Conservation (phyloP, 2,329 filamentous ascomycete species). For the Colletotrichum shisoi region DNA sequence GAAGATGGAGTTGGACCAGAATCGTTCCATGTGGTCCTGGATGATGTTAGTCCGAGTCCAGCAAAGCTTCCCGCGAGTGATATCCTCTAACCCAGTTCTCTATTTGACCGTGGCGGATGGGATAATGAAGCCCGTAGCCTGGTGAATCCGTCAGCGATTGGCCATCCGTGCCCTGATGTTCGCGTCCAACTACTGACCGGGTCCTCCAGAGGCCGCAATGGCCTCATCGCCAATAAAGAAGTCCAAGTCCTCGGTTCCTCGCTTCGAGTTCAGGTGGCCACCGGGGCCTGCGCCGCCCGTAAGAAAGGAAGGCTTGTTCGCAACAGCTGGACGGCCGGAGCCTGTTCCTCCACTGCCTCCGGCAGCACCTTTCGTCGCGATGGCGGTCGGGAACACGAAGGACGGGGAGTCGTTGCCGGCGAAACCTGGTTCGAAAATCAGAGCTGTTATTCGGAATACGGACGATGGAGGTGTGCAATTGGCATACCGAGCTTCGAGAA, state of each 20-base stretch:
- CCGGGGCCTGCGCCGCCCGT: conserved; percentile 85
- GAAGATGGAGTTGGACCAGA: conserved; percentile 99
- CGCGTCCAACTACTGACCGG: conserved; percentile 64
- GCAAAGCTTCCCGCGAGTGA: background rate
- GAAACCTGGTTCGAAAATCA: conserved; percentile 70
- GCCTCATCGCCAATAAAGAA: conserved; percentile 99
- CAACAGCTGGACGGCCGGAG: conserved; percentile 87
- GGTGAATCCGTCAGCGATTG: conserved; percentile 41
- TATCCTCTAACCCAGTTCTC: conserved; percentile 87
- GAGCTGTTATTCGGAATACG: conserved; percentile 43
- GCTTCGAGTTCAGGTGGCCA: conserved; percentile 86
- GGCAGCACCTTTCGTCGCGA: conserved; percentile 86
- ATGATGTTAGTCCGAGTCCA: conserved; percentile 44
- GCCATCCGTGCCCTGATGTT: background rate
- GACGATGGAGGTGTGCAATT: conserved; percentile 26
- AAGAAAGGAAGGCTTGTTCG: conserved; percentile 93
- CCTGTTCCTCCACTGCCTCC: conserved; percentile 77
- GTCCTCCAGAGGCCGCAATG: conserved; percentile 80
- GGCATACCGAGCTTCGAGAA: conserved; percentile 95
- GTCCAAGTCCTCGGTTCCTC: conserved; percentile 96
- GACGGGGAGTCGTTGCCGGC: conserved; percentile 99
- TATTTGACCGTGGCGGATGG: conserved; percentile 96
- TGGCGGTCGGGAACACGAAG: conserved; percentile 98
- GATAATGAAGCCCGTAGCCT: conserved; percentile 97
- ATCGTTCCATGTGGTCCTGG: conserved; percentile 98